Evolutionary conservation across 805 yeast species (phyloP), one percentile per base, ranked within the genome.

Genomic region (Yarrowia bubula): DNA sequence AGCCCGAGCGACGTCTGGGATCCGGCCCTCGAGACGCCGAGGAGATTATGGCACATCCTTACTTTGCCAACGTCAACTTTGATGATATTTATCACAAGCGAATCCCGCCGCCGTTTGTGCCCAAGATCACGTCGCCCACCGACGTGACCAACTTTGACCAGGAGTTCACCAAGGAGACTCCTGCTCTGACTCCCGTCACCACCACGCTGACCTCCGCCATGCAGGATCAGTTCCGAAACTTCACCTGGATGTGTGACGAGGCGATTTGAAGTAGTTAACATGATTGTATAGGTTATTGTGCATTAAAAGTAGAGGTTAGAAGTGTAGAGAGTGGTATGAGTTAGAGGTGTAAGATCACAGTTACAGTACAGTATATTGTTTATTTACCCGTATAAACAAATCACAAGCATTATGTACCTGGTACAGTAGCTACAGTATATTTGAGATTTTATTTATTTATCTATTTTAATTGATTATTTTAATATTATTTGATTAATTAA

Each of bases 181-280:
- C 98, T 39, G 87, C 96, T 60, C 81, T 93, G 76, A 95, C 99
- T 0, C 99, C 99, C 1, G 92, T 95, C 57, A 93, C 91, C 67
- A 88, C 96, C 35, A 86, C 89, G 7, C 80, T 95, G 72, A 88
- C 95, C 13, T 85, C 95, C 1, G 84, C 87, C 32, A 88, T 89
- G 85, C 99, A 95, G 80, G 98, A 95, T 72, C 96, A 91, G 78
- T 95, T 95, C 83, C 86, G 98, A 71, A 99, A 99, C 3, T 95
- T 95, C 78, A 91, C 98, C 1, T 93, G 92, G 75, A 68, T 74
- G 61, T 66, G 69, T 38, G 75, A 74, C 9, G 78, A 75, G 13
- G 66, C 69, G n/a, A 57, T 68, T 18, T 63, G 55, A 42, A 46
- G 47, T 46, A 31, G 32, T 48, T 61, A 46, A 55, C 42, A 55